Percentiles rank a stretch among this genome's conserved stretches.
Evolutionary conservation across 2,329 filamentous ascomycete species (phyloP).

Genomic region (Cladosporium sp.): DNA sequence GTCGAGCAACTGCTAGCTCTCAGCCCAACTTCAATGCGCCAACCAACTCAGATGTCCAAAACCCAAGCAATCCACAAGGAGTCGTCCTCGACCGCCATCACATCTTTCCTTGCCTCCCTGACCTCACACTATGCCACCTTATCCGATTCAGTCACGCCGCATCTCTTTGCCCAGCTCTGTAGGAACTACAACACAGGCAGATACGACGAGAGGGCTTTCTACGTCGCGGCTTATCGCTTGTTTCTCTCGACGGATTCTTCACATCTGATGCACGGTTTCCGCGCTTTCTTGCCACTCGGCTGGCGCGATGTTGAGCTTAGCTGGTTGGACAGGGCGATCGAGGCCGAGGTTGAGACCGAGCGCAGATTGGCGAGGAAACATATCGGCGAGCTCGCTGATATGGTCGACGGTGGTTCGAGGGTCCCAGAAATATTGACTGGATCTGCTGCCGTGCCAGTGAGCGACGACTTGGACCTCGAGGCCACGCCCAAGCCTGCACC

Average conservation of each 20-base stretch:
- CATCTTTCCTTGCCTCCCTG: neutral
- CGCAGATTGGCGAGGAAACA: neutral
- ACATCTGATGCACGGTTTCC: conserved; percentile 14
- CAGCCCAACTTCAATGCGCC: neutral
- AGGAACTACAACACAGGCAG: conserved; percentile 14
- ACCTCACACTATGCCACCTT: neutral
- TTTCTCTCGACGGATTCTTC: conserved; percentile 12
- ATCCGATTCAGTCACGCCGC: neutral
- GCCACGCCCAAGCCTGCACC: neutral
- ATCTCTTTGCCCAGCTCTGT: neutral
- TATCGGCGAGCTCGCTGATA: neutral
- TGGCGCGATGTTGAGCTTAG: conserved; percentile 16
- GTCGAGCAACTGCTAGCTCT: neutral
- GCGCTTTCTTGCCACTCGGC: conserved; percentile 14
- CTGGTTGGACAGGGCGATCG: conserved; percentile 15
- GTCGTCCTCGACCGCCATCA: neutral
- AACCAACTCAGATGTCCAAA: neutral
- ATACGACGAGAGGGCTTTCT: conserved; percentile 15
- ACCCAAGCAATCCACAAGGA: neutral
- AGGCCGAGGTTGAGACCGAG: neutral
- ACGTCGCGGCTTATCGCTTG: conserved; percentile 17
- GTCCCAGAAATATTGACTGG: neutral
- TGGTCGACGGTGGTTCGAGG: neutral
- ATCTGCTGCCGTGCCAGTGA: neutral
- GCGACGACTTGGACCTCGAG: neutral